These are phyloP conservation scores for Psilocybe cubensis DNA, from an alignment of 768 basidiomycete species.

Conservation along the genomic window DNA sequence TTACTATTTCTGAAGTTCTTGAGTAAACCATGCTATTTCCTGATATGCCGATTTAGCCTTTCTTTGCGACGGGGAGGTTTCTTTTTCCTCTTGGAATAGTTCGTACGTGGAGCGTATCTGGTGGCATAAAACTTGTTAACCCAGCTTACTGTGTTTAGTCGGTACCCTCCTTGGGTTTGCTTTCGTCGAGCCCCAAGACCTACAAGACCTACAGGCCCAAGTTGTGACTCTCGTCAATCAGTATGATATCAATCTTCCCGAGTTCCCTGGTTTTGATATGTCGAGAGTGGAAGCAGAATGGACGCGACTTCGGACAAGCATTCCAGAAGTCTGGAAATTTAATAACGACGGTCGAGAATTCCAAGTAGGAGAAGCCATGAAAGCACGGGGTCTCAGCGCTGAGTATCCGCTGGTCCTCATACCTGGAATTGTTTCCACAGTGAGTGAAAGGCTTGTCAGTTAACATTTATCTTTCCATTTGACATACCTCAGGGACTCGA, in stretches of 20 bases:
- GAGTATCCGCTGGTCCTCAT: constrained; percentile 83
- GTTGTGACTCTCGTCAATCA: constrained; percentile 68
- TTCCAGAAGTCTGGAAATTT: constrained; percentile 84
- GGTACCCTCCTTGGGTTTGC: constrained; percentile 66
- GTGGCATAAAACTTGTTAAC: neutral
- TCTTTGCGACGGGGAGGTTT: constrained; percentile 49
- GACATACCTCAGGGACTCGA: constrained; percentile 74
- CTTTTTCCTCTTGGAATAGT: constrained; percentile 78
- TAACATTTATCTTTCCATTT: neutral
- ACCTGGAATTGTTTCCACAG: constrained; percentile 90
- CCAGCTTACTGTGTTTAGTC: constrained; percentile 48
- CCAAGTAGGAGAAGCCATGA: constrained; percentile 71
- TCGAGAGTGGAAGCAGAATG: constrained; percentile 75
- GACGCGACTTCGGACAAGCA: constrained; percentile 63
- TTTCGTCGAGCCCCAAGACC: constrained; percentile 67
- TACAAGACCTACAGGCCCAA: constrained; percentile 71
- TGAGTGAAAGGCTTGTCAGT: constrained; percentile 31
- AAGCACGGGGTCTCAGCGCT: constrained; percentile 65
- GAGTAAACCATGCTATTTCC: neutral
- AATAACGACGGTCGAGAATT: constrained; percentile 83
- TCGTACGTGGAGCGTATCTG: constrained; percentile 30
- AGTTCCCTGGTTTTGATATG: constrained; percentile 67
- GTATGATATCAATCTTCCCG: constrained; percentile 69
- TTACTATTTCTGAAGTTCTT: neutral
- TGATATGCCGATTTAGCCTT: constrained; percentile 19